Evolutionary conservation across 306 rosid genomes (phyloP).

Genomic region (Gastrolobium villosum): DNA sequence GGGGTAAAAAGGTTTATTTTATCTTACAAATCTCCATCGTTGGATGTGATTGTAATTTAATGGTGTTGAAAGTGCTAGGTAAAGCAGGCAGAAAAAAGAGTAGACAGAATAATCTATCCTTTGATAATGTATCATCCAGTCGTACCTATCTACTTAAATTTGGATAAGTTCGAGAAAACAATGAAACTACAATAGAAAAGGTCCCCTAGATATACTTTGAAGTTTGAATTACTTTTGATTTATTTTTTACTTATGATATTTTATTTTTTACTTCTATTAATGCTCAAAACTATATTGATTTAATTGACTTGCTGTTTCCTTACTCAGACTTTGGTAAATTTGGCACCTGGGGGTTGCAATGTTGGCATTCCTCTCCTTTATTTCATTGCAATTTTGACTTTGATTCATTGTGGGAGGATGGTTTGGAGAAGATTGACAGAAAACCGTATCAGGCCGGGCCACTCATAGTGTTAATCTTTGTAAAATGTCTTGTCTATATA

Average conservation of each 20-base stretch:
- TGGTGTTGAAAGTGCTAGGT: no score
- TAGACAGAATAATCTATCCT: no score
- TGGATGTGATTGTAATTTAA: no score
- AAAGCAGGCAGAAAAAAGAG: no score
- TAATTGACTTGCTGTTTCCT: slow-evolving; percentile 46
- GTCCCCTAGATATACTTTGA: slow-evolving; percentile 9
- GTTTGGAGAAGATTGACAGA: slow-evolving; percentile 87
- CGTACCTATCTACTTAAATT: slow-evolving; percentile 40
- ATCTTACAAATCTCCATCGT: no score
- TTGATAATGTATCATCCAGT: not conserved
- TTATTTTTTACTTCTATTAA: slow-evolving; percentile 13
- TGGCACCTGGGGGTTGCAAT: slow-evolving; percentile 86
- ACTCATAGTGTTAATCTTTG: slow-evolving; percentile 42
- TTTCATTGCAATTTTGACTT: slow-evolving; percentile 61
- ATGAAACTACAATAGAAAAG: slow-evolving; percentile 1
- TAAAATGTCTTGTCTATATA: slow-evolving; percentile 24
- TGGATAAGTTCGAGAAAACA: slow-evolving; percentile 38
- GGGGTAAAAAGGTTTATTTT: no score
- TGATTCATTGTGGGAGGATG: slow-evolving; percentile 82
- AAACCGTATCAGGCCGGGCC: slow-evolving; percentile 55
- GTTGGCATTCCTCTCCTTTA: slow-evolving; percentile 86
- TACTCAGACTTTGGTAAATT: slow-evolving; percentile 82
- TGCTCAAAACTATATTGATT: slow-evolving; percentile 35
- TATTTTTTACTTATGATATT: slow-evolving; percentile 6
- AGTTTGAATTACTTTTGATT: slow-evolving; percentile 12